Evolutionary conservation across 78 protist species (phyloP).

Genomic region (Dictyostelium intermedium): DNA sequence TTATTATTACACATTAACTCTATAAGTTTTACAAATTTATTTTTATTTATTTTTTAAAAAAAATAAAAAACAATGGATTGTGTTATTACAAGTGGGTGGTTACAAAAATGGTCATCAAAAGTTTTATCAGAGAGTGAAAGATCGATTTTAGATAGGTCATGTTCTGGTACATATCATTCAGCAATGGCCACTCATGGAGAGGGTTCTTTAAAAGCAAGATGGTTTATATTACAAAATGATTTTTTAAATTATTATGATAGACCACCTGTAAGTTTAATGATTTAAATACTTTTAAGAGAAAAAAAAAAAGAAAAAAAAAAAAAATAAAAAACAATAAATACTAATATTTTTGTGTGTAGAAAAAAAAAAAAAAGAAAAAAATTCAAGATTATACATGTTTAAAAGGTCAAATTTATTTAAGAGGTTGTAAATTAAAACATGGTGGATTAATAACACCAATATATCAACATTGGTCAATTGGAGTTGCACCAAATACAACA

Average conservation of each 20-base stretch:
- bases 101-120: slow-evolving; percentile 72
- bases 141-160: slow-evolving; percentile 42
- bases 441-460: slow-evolving; percentile 74
- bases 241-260: slow-evolving; percentile 64
- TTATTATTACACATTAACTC: too few relatives aligned
- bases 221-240: slow-evolving; percentile 70
- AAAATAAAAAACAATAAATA: neutral
- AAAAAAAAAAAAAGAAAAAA: slow-evolving; percentile 23
- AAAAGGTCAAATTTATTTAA: slow-evolving; percentile 72
- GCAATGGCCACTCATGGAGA: slow-evolving; percentile 2
- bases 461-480: slow-evolving; percentile 77
- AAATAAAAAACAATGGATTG: slow-evolving; percentile 27
- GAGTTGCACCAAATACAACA: slow-evolving; percentile 37
- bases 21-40: too few relatives aligned
- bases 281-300: neutral
- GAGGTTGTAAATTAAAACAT: slow-evolving; percentile 74
- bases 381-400: slow-evolving; percentile 56
- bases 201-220: slow-evolving; percentile 45
- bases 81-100: slow-evolving; percentile 54
- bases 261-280: slow-evolving; percentile 64
- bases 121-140: slow-evolving; percentile 23
- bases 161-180: slow-evolving; percentile 69
- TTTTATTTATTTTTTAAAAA: neutral
- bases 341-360: too few relatives aligned
- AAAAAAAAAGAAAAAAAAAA: neutral